phyloP scores from a whole-genome alignment of 2,329 filamentous ascomycete genomes.

The Fusarium multiceps region DNA sequence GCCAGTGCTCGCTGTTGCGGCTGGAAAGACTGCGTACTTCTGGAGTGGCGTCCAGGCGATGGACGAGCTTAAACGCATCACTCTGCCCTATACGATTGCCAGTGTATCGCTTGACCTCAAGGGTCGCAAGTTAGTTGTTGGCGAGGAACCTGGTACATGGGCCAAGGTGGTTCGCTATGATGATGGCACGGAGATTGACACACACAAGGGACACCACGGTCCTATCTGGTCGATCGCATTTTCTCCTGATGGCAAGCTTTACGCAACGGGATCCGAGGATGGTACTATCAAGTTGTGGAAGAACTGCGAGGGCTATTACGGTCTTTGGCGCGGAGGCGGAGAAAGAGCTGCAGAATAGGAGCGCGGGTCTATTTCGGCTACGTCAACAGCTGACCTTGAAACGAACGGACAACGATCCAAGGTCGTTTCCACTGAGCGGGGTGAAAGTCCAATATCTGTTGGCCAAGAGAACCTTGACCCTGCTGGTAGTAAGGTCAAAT shows the following conservation, averaged over 20 bases:
- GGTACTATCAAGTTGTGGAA: slow-evolving; percentile 96
- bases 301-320: slow-evolving; percentile 74
- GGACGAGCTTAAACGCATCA: slow-evolving; percentile 79
- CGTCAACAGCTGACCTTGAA: slow-evolving; percentile 31
- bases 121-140: slow-evolving; percentile 86
- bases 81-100: slow-evolving; percentile 85
- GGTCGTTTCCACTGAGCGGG: slow-evolving; percentile 16
- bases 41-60: slow-evolving; percentile 82
- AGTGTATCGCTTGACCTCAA: slow-evolving; percentile 89
- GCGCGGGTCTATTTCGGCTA: slow-evolving; percentile 35
- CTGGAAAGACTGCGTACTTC: slow-evolving; percentile 94
- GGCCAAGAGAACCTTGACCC: neutral
- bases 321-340: slow-evolving; percentile 69
- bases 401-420: neutral
- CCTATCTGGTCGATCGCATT: slow-evolving; percentile 97
- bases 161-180: slow-evolving; percentile 95
- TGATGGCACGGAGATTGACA: slow-evolving; percentile 83
- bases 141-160: slow-evolving; percentile 93
- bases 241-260: slow-evolving; percentile 94
- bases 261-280: slow-evolving; percentile 96
- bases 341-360: slow-evolving; percentile 54
- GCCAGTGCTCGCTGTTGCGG: slow-evolving; percentile 85
- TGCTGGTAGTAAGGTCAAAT: neutral
- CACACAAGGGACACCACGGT: slow-evolving; percentile 96
- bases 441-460: slow-evolving; percentile 24